These are phyloP conservation scores for Colletotrichum agaves DNA, from an alignment of 2,329 filamentous ascomycete species.

Conservation along the genomic window DNA sequence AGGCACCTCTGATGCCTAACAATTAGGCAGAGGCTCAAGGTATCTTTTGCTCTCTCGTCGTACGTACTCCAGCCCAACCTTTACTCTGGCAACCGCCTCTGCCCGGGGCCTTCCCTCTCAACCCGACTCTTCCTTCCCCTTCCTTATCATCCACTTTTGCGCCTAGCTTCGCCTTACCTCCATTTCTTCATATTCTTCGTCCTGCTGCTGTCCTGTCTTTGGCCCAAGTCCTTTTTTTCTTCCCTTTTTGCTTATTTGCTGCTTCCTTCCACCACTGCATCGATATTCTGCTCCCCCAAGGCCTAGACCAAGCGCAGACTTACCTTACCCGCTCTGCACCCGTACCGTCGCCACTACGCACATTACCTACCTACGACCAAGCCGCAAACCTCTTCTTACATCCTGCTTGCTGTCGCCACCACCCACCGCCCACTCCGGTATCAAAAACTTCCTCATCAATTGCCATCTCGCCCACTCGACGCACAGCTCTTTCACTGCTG, in stretches of 20 bases:
- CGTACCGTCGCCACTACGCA: slow-evolving; percentile 16
- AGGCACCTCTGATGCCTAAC: not conserved
- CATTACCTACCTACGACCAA: not conserved
- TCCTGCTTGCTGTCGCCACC: not conserved
- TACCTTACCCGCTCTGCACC: not conserved
- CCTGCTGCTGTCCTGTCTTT: slow-evolving; percentile 5
- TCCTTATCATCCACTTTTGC: slow-evolving; percentile 37
- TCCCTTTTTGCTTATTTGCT: not conserved
- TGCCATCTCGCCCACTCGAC: slow-evolving; percentile 8
- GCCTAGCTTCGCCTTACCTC: slow-evolving; percentile 23
- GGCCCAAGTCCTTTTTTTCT: not conserved
- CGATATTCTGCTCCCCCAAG: not conserved
- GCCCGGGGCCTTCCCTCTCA: slow-evolving; percentile 17
- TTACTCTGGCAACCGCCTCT: not conserved
- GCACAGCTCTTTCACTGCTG: slow-evolving; percentile 8
- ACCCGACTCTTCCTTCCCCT: slow-evolving; percentile 10
- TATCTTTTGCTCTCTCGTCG: not conserved
- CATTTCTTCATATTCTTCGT: slow-evolving; percentile 23
- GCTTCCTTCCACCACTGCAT: not conserved
- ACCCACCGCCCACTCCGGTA: not conserved
- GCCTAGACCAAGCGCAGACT: too few relatives aligned
- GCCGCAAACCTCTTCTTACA: not conserved
- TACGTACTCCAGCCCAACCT: not conserved
- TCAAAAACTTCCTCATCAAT: not conserved
- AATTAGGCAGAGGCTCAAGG: not conserved